These are phyloP conservation scores for Epichloe gansuensis DNA, from an alignment of 2,329 filamentous ascomycete species.

Conservation along the genomic window DNA sequence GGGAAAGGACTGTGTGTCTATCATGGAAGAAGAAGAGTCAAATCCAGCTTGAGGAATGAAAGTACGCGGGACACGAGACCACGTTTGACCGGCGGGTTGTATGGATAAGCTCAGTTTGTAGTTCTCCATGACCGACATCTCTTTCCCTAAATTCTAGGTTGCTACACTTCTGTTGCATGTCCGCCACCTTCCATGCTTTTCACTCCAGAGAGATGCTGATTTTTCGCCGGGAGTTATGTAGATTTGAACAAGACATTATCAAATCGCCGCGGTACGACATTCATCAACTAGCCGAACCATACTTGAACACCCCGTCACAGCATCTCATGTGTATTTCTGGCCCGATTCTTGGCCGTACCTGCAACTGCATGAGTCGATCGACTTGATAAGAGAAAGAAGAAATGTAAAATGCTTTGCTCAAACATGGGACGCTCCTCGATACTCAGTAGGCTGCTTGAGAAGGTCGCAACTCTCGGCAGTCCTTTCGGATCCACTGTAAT, in stretches of 20 bases:
- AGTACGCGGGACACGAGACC: background rate
- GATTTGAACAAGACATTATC: too few relatives aligned
- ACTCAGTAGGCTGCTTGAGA: conserved; percentile 2
- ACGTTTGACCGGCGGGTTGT: background rate
- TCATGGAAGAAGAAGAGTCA: conserved; percentile 26
- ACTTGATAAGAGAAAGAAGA: too few relatives aligned
- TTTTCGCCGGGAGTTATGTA: too few relatives aligned
- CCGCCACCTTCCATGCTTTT: background rate
- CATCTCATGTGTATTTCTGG: too few relatives aligned
- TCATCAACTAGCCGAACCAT: too few relatives aligned
- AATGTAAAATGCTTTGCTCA: background rate
- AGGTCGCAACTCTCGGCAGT: conserved; percentile 1
- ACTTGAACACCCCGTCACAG: too few relatives aligned
- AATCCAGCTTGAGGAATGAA: conserved; percentile 2
- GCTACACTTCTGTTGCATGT: background rate
- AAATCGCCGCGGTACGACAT: too few relatives aligned
- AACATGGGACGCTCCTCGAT: background rate
- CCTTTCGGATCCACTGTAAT: background rate
- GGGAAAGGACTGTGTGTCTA: conserved; percentile 38
- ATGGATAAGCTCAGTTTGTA: background rate
- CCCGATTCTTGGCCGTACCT: too few relatives aligned
- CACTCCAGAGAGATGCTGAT: too few relatives aligned
- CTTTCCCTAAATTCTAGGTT: background rate
- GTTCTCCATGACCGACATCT: background rate
- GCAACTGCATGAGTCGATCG: too few relatives aligned